Conservation (phyloP, 192 early-diverging fungal species). For the Mortierella hygrophila region DNA sequence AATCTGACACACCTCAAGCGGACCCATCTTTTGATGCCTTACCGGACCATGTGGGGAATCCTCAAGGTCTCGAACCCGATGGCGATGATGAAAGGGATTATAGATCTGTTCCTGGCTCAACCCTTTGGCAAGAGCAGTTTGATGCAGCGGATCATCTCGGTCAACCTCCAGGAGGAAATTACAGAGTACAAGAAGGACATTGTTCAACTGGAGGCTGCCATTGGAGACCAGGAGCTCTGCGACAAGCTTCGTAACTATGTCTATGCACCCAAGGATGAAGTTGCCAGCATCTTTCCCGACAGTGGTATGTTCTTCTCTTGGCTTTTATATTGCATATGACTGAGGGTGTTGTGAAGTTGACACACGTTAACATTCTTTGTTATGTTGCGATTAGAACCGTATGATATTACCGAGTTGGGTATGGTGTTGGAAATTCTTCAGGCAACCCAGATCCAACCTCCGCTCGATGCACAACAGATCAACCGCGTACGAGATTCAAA, state of each 20-base stretch:
- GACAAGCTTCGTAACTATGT: slow-evolving; percentile 65
- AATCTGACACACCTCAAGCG: slow-evolving; percentile 67
- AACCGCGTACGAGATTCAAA: slow-evolving; percentile 36
- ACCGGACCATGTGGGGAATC: slow-evolving; percentile 61
- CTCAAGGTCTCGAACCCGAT: slow-evolving; percentile 70
- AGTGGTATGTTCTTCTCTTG: slow-evolving; percentile 2
- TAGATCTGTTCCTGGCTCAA: slow-evolving; percentile 71
- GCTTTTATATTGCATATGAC: background rate
- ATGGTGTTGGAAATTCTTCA: slow-evolving; percentile 40
- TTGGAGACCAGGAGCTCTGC: slow-evolving; percentile 57
- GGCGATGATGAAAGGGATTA: slow-evolving; percentile 65
- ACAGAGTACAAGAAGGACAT: slow-evolving; percentile 64
- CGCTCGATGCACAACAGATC: slow-evolving; percentile 32
- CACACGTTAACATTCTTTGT: background rate
- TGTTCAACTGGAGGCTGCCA: slow-evolving; percentile 37
- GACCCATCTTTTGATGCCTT: slow-evolving; percentile 65
- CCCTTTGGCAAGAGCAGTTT: slow-evolving; percentile 68
- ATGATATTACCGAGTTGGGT: slow-evolving; percentile 38
- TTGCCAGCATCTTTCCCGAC: slow-evolving; percentile 33
- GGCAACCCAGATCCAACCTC: slow-evolving; percentile 24
- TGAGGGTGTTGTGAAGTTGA: background rate
- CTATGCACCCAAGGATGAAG: slow-evolving; percentile 37
- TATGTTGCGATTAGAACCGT: slow-evolving; percentile 5
- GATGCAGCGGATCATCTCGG: slow-evolving; percentile 69
- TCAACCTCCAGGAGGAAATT: slow-evolving; percentile 64